Conservation (phyloP, 129 eudicot genomes). For the Lactuca sativa region DNA sequence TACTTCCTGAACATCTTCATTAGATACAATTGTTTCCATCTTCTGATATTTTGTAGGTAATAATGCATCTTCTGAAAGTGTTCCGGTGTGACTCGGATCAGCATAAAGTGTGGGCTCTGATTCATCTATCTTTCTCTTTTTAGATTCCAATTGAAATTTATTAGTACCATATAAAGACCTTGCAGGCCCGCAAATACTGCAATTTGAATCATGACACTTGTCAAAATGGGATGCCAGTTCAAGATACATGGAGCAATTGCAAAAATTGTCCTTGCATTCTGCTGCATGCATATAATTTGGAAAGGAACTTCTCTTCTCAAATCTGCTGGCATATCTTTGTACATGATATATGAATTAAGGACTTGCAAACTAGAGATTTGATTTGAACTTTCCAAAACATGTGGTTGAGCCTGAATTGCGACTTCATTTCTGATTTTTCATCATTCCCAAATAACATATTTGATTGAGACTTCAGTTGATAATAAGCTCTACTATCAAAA, state of each 20-base stretch:
- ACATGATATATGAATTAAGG: conserved; percentile 38
- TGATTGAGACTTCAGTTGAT: conserved; percentile 17
- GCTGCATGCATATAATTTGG: conserved; percentile 44
- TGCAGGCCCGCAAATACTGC: conserved; percentile 54
- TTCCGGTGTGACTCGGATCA: conserved; percentile 22
- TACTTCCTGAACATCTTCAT: conserved; percentile 14
- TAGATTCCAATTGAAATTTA: conserved; percentile 27
- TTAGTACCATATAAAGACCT: conserved; percentile 24
- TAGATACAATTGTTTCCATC: conserved; percentile 21
- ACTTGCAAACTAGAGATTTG: conserved; percentile 20
- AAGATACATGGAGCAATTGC: conserved; percentile 45
- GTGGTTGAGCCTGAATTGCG: conserved; percentile 9
- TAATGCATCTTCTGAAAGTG: conserved; percentile 19
- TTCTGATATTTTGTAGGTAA: conserved; percentile 48
- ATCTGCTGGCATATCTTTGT: conserved; percentile 38
- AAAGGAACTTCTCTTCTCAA: conserved; percentile 39
- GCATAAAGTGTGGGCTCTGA: conserved; percentile 14
- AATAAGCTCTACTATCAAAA: conserved; percentile 40
- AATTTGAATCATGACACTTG: conserved; percentile 35
- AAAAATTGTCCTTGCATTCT: conserved; percentile 40
- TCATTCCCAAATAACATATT: conserved; percentile 3
- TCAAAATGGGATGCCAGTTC: conserved; percentile 52
- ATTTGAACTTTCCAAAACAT: conserved; percentile 24
- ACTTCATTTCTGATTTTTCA: conserved; percentile 7
- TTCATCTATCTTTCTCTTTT: conserved; percentile 31